These are phyloP conservation scores for Lithospermum erythrorhizon DNA, from an alignment of 257 asterid species.

Conservation along the genomic window DNA sequence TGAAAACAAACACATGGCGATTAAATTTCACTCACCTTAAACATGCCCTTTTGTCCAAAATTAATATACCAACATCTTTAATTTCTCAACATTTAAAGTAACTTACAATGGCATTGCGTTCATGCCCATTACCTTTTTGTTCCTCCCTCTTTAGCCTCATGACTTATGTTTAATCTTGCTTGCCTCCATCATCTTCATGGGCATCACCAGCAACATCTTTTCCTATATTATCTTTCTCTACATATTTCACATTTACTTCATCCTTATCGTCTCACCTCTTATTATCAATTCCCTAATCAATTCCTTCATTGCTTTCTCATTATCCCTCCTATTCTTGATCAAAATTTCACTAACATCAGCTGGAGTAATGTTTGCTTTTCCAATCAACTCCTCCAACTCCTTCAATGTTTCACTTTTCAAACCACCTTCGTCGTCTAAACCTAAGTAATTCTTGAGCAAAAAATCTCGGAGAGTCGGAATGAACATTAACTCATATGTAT, in stretches of 20 bases:
- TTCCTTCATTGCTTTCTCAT: constrained; percentile 42
- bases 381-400: constrained; percentile 36
- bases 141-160: not conserved
- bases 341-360: constrained; percentile 86
- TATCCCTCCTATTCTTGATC: constrained; percentile 61
- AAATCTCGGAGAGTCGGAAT: constrained; percentile 47
- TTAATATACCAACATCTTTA: no score
- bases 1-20: no score
- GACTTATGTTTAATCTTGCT: no score
- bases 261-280: constrained; percentile 36
- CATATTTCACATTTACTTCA: constrained; percentile 22
- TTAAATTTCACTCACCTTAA: no score
- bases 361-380: constrained; percentile 70
- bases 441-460: constrained; percentile 66
- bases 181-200: constrained; percentile 6
- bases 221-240: constrained; percentile 33
- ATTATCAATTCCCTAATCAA: constrained; percentile 38
- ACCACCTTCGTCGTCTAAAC: constrained; percentile 30
- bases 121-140: no score
- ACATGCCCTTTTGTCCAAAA: no score
- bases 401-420: constrained; percentile 19
- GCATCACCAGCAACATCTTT: constrained; percentile 11
- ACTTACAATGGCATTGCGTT: no score
- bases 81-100: no score
- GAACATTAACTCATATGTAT: constrained; percentile 72